Conservation (phyloP, 331 rosid genomes). For the Pyrus hybrid region DNA sequence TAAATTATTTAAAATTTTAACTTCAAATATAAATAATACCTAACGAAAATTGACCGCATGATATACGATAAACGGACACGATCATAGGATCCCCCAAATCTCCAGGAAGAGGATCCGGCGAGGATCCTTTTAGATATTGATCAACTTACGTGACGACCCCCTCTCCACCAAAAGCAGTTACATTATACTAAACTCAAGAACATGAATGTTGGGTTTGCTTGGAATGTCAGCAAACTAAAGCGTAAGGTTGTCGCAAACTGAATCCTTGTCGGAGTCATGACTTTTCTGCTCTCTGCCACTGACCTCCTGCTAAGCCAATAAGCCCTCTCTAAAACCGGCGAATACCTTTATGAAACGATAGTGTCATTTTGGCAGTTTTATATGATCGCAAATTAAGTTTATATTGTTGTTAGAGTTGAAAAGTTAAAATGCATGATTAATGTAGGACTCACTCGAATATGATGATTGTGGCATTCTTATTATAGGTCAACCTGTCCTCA, state of each 20-base stretch:
- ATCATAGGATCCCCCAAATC: no score
- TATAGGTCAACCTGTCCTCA: accelerated
- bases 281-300: neutral
- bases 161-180: no score
- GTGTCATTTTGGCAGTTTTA: neutral
- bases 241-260: neutral
- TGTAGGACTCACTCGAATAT: neutral
- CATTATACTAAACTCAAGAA: neutral
- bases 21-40: no score
- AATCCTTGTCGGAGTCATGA: neutral
- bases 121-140: no score
- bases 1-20: no score
- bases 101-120: no score
- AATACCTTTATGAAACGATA: no score
- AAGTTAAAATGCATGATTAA: neutral
- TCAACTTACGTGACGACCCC: no score
- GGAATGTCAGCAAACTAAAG: neutral
- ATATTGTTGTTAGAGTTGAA: no score
- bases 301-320: neutral
- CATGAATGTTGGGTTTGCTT: neutral
- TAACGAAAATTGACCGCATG: no score
- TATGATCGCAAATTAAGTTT: neutral
- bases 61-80: no score
- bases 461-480: neutral
- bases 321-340: neutral